Evolutionary conservation across 2,329 filamentous ascomycete genomes (phyloP).

Genomic region (Simplicillium sp.): DNA sequence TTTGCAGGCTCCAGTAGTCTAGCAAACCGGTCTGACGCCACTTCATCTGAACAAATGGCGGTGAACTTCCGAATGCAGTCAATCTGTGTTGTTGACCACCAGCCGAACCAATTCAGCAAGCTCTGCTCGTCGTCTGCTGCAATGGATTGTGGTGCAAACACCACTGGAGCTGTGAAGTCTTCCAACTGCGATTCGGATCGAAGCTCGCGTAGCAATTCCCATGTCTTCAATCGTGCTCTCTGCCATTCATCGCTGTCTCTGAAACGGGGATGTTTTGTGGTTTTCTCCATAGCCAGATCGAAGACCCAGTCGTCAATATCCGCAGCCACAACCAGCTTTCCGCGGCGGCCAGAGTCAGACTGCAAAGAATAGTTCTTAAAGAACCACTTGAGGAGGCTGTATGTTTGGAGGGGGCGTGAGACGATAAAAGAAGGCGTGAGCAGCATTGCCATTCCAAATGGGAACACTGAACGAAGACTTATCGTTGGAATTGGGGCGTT

Average conservation of each 20-base stretch:
- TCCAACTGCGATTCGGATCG: background rate
- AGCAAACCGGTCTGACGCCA: slow-evolving; percentile 11
- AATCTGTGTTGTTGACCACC: slow-evolving; percentile 41
- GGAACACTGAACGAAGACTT: slow-evolving; percentile 18
- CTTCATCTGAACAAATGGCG: slow-evolving; percentile 38
- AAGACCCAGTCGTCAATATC: slow-evolving; percentile 18
- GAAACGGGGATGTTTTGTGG: background rate
- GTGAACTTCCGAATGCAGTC: slow-evolving; percentile 44
- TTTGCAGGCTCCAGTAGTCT: slow-evolving; percentile 12
- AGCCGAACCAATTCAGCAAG: slow-evolving; percentile 53
- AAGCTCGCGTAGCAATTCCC: background rate
- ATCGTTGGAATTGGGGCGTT: slow-evolving; percentile 6
- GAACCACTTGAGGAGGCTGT: slow-evolving; percentile 26
- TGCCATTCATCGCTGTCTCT: background rate
- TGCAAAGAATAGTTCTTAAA: slow-evolving; percentile 12
- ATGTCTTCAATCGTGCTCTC: slow-evolving; percentile 1
- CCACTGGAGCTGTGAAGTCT: slow-evolving; percentile 19
- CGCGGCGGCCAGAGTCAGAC: slow-evolving; percentile 6
- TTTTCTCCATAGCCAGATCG: slow-evolving; percentile 15
- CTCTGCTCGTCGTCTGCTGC: slow-evolving; percentile 52
- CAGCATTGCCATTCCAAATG: slow-evolving; percentile 22
- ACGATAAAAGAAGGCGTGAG: slow-evolving; percentile 32
- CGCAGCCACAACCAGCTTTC: slow-evolving; percentile 19
- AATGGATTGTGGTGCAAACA: slow-evolving; percentile 37
- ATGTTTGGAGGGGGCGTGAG: slow-evolving; percentile 23